Conservation (phyloP, 2,329 filamentous ascomycete genomes). For the Alternaria arbusti region DNA sequence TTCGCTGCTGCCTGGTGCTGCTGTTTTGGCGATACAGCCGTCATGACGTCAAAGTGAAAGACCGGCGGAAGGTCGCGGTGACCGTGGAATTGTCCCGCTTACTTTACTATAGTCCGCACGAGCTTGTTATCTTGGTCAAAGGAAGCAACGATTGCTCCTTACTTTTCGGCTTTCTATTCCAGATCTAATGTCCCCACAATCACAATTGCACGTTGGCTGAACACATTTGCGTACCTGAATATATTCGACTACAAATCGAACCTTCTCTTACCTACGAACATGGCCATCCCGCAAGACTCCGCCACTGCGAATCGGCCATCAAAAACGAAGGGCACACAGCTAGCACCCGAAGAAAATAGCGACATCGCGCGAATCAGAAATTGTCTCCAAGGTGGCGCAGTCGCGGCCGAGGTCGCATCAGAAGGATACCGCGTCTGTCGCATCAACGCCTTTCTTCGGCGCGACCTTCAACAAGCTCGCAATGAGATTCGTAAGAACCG, state of each 20-base stretch:
- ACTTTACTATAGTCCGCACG: not conserved
- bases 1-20: not conserved
- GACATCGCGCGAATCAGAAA: constrained; percentile 1
- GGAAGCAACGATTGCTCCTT: not conserved
- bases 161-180: not conserved
- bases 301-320: not conserved
- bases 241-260: not conserved
- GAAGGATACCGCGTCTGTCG: constrained; percentile 10
- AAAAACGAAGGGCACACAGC: not conserved
- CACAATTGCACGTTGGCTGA: not conserved
- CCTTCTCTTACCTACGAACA: not conserved
- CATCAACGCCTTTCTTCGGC: constrained; percentile 2
- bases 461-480: not conserved
- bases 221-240: not conserved
- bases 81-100: not conserved
- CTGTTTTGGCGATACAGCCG: not conserved
- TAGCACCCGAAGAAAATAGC: not conserved
- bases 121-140: not conserved
- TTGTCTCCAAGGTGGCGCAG: not conserved
- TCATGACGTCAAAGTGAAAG: not conserved
- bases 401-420: not conserved
- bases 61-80: not conserved
- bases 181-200: not conserved
- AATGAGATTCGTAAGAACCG: not conserved
- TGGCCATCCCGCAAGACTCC: not conserved